These are phyloP conservation scores for Stephania japonica DNA, from an alignment of 164 flowering plant species.

Conservation along the genomic window DNA sequence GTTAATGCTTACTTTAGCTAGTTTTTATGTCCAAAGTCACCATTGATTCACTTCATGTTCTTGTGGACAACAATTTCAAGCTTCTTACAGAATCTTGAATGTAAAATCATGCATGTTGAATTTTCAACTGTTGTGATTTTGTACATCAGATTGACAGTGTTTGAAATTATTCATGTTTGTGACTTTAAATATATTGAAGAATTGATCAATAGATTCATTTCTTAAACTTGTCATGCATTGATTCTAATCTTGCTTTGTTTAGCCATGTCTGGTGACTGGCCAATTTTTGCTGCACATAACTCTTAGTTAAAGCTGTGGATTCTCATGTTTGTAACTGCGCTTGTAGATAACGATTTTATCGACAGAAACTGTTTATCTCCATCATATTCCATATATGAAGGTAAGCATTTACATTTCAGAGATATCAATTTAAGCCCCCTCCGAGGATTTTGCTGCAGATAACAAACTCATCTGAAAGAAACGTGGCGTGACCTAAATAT, in stretches of 20 bases:
- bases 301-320: background rate
- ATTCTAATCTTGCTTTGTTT: background rate
- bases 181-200: background rate
- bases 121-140: background rate
- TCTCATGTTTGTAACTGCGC: background rate
- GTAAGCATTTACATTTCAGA: background rate
- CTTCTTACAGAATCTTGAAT: too few species aligned
- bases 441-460: too few species aligned
- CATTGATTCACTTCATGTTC: background rate
- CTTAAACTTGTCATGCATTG: background rate
- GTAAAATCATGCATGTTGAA: background rate
- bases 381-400: too few species aligned
- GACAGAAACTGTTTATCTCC: background rate
- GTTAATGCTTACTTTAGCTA: background rate
- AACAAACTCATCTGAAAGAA: too few species aligned
- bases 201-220: background rate
- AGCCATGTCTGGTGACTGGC: background rate
- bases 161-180: background rate
- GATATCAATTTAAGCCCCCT: too few species aligned
- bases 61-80: background rate
- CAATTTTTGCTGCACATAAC: background rate
- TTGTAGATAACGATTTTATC: too few species aligned
- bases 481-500: background rate
- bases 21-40: background rate
- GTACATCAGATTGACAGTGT: background rate